These are phyloP conservation scores for Gautieria morchelliformis DNA, from an alignment of 768 basidiomycete species.

Conservation along the genomic window DNA sequence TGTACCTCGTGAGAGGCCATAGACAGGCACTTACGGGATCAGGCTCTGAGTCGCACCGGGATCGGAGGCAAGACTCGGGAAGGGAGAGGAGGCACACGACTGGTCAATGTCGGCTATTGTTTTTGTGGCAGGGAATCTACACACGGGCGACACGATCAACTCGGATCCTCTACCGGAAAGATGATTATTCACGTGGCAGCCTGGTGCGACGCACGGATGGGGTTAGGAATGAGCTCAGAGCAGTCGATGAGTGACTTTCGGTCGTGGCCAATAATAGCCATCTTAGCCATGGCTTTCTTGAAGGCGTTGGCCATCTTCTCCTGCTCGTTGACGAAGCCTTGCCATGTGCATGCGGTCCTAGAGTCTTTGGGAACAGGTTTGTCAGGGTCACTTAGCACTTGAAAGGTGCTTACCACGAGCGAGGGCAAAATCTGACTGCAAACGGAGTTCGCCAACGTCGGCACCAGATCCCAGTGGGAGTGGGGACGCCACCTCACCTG, in stretches of 20 bases:
- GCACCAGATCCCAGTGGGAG: slow-evolving; percentile 1
- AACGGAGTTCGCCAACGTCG: slow-evolving; percentile 17
- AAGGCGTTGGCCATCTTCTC: slow-evolving; percentile 25
- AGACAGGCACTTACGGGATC: not conserved
- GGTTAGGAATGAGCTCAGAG: slow-evolving; percentile 33
- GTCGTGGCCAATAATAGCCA: slow-evolving; percentile 34
- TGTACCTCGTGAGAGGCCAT: too few relatives aligned
- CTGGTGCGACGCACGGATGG: slow-evolving; percentile 11
- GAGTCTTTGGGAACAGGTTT: not conserved
- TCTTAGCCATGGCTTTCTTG: slow-evolving; percentile 34
- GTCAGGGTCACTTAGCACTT: not conserved
- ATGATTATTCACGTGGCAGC: slow-evolving; percentile 6
- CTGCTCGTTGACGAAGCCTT: slow-evolving; percentile 18
- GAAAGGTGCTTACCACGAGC: slow-evolving; percentile 13
- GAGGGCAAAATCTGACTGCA: slow-evolving; percentile 18
- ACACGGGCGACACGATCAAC: not conserved
- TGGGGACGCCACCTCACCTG: slow-evolving; percentile 19
- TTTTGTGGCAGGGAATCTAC: slow-evolving; percentile 4
- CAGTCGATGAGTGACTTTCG: slow-evolving; percentile 30
- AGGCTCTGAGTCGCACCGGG: slow-evolving; percentile 3
- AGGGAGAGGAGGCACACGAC: not conserved
- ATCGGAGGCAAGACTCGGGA: slow-evolving; percentile 1
- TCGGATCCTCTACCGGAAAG: not conserved
- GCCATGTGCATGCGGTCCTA: slow-evolving; percentile 7
- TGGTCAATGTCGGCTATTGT: not conserved